Evolutionary conservation across 2,329 filamentous ascomycete genomes (phyloP), one percentile per base, ranked within the genome.

Genomic region (Cercospora nicotianae): DNA sequence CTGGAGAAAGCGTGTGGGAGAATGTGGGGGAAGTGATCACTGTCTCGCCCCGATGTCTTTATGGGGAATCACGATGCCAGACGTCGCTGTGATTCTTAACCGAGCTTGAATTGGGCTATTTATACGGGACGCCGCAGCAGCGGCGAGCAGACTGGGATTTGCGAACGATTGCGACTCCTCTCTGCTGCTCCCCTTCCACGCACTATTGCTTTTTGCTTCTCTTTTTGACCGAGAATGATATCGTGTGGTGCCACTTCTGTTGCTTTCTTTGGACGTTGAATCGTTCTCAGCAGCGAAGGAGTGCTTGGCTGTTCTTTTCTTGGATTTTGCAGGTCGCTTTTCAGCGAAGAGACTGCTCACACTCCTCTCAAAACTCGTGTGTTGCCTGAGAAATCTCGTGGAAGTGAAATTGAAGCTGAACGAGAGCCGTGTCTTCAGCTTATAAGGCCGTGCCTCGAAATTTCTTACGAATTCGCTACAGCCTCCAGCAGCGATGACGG

Each of bases 1-100:
- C 55, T 57, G 57, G 61, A 60, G 57, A 55, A 64, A 51, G 18
- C 28, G 36, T 55, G 61, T 30, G 61, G 55, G 62, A 42, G 65
- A 64, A 36, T 18, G 53, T 67, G 65, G 59, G 65, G 61, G 60
- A 62, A 64, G 53, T 33, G 13, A 36, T 23, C 5, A 42, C 0
- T 51, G 45, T 53, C 48, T 53, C 48, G 48, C 20, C 5, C 6
- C 16, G 3, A 28, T 28, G 10, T 16, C 48, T 53, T n/a, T 28
- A 53, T 53, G 23, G 48, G 48, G 48, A 28, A 53, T 23, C 28
- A 28, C 7, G 20, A 31, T 31, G 33, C 13, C 18, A 51, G 45
- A 23, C 18, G 4, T 51, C 45, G 45, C 48, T 53, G 48, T 53
- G 48, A 28, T 26, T 53, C 10, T 10, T 53, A 26, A 5, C 48